These are phyloP conservation scores for Blastobotrys aristatus DNA, from an alignment of 1,139 yeast species.

Conservation along the genomic window DNA sequence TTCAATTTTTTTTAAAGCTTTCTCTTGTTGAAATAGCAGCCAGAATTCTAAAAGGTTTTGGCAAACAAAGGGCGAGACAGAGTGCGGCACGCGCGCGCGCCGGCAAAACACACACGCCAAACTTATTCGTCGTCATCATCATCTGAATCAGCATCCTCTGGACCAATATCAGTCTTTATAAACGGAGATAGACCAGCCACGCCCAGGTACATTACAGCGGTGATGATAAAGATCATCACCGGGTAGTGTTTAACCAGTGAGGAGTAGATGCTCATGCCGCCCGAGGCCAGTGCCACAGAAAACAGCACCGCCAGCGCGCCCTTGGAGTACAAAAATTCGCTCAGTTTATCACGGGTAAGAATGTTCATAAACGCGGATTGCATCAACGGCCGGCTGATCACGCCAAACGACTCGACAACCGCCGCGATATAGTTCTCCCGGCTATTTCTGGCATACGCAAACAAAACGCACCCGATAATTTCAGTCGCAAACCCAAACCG, in stretches of 20 bases:
- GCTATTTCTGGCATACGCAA: not conserved
- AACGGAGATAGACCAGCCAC: not conserved
- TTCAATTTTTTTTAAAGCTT: no score
- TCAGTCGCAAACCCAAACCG: conserved; percentile 1
- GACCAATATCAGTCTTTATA: not conserved
- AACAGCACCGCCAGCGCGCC: conserved; percentile 4
- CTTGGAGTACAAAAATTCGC: conserved; percentile 4
- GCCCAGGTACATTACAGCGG: not conserved
- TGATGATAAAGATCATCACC: not conserved
- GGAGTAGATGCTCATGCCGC: not conserved
- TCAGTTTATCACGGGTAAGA: conserved; percentile 1
- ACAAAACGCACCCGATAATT: not conserved
- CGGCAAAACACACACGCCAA: no score
- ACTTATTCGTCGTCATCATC: not conserved
- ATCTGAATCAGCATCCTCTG: conserved; percentile 2
- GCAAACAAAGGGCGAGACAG: no score
- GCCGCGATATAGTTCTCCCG: conserved; percentile 2
- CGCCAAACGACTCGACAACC: conserved; percentile 5
- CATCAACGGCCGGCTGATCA: not conserved
- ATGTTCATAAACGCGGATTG: conserved; percentile 9
- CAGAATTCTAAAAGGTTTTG: no score
- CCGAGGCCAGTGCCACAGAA: not conserved
- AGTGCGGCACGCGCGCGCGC: no score
- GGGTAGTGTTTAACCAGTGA: conserved; percentile 1
- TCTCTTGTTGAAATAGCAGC: no score